Evolutionary conservation across 306 rosid species (phyloP).

Genomic region (Glycyrrhiza uralensis): DNA sequence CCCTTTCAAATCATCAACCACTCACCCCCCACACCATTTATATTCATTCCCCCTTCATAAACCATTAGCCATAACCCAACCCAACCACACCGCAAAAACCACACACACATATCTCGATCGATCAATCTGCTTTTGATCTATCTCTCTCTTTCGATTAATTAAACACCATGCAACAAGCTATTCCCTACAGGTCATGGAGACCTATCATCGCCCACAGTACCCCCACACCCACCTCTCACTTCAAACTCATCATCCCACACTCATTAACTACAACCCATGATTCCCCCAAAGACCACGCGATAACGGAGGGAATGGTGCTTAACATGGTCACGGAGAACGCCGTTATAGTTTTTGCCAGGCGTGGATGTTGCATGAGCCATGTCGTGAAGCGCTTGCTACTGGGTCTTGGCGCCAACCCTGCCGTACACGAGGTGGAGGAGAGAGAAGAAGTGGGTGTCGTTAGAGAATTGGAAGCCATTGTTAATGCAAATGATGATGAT

Average conservation of each 20-base stretch:
- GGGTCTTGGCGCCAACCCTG: constrained; percentile 59
- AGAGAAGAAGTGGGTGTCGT: constrained; percentile 37
- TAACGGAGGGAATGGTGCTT: neutral
- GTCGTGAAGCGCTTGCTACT: constrained; percentile 56
- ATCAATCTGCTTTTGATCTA: no score
- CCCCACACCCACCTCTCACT: constrained; percentile 6
- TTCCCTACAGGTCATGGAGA: constrained; percentile 56
- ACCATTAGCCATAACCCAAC: neutral
- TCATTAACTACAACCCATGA: neutral
- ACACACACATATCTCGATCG: neutral
- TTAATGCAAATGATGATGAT: neutral
- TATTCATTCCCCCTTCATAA: neutral
- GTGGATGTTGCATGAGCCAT: constrained; percentile 67
- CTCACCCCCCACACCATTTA: constrained; percentile 15
- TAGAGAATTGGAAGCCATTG: constrained; percentile 33
- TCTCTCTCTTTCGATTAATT: neutral
- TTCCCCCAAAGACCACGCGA: neutral
- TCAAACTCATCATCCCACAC: neutral
- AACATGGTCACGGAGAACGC: constrained; percentile 52
- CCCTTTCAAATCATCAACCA: constrained; percentile 37
- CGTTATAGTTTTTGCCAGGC: constrained; percentile 47
- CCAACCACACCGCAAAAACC: neutral
- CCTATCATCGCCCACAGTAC: constrained; percentile 6
- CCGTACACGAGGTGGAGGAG: constrained; percentile 54
- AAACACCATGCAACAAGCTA: constrained; percentile 35